A percentile compares a stretch with the other conserved stretches of the same genome.
These are phyloP conservation scores for Silene vulgaris DNA, from an alignment of 179 eudicot genomes.

Conservation along the genomic window DNA sequence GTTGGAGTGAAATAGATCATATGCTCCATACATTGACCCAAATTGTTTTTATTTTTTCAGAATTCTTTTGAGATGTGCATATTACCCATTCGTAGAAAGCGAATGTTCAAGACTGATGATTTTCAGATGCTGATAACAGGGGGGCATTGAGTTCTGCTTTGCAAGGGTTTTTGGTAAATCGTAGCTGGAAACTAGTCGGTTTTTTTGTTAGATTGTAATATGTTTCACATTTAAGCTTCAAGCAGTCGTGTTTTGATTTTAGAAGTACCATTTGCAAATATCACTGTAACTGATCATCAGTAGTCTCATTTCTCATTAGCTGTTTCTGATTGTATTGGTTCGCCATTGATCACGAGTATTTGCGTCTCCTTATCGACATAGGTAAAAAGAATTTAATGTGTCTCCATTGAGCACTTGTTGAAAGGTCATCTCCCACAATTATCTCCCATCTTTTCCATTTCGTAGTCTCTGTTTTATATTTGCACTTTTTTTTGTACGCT, in stretches of 20 bases:
- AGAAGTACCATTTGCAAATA: conserved; percentile 1
- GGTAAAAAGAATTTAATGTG: not conserved
- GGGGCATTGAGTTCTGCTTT: not conserved
- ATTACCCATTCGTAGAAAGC: conserved; percentile 6
- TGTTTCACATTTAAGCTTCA: not conserved
- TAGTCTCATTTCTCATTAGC: not conserved
- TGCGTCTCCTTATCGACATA: not conserved
- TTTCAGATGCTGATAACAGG: not conserved
- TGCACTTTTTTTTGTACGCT: no score
- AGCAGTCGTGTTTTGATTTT: not conserved
- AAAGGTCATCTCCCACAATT: no score
- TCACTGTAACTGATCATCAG: conserved; percentile 5
- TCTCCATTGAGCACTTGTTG: not conserved
- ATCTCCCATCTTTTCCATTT: no score
- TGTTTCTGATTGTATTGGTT: not conserved
- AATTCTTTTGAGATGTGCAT: conserved; percentile 3
- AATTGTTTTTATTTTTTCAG: not conserved
- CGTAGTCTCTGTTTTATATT: no score
- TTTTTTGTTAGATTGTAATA: not conserved
- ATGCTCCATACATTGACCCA: not conserved
- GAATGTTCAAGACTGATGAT: not conserved
- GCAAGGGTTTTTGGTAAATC: not conserved
- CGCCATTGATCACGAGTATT: not conserved
- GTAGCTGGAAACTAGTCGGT: conserved; percentile 1
- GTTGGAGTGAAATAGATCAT: not conserved